Base-by-base conservation (phyloP, 208 protist species). In the Leishmania aethiopica region DNA sequence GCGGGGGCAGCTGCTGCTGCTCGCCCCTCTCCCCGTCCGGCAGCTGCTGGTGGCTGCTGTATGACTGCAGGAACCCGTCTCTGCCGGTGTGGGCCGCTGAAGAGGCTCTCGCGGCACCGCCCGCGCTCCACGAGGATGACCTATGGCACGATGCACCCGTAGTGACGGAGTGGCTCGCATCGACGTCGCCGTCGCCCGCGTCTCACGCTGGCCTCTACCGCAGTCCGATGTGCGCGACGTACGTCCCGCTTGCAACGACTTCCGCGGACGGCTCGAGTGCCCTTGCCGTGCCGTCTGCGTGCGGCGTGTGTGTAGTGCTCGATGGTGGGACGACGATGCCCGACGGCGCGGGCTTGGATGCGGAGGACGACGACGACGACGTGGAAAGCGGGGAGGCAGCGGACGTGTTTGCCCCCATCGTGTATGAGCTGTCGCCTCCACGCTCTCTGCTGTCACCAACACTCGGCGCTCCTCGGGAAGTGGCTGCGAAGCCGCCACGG, bases 11-110 rank as follows among this genome's bases (percentile, higher is more conserved):
- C 60, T 25, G 45, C 2, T 53, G 28, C 28, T 35, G 69, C 25
- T 32, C 69, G 42, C 69, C 35, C 37, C 17, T 28, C 69, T 45
- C 25, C 69, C 32, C 69, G 25, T 45, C 69, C 25, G 69, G 55
- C 55, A 79, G 35, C 35, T 79, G 53, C 28, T 82, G 77, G 72
- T 81, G 77, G 70, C 40, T 85, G 71, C 71, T 85, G 47, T 85
- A 85, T 35, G 82, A 85, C 77, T 70, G 71, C 57, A 78, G 82
- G 8, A 78, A 82, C 37, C 60, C 82, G 15, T 78, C 77, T 0
- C 49, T 8, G 15, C 82, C 82, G 49, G 82, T 85, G 49, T 85
- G 82, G 82, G 55, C 49, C 15, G 82, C 49, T 4, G 77, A 69
- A 35, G 70, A 69, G 42, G 62, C 81, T 11, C 59, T 67, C 40